Evolutionary conservation across 768 basidiomycete genomes (phyloP), one percentile per base, ranked within the genome.

Genomic region (Artomyces pyxidatus): DNA sequence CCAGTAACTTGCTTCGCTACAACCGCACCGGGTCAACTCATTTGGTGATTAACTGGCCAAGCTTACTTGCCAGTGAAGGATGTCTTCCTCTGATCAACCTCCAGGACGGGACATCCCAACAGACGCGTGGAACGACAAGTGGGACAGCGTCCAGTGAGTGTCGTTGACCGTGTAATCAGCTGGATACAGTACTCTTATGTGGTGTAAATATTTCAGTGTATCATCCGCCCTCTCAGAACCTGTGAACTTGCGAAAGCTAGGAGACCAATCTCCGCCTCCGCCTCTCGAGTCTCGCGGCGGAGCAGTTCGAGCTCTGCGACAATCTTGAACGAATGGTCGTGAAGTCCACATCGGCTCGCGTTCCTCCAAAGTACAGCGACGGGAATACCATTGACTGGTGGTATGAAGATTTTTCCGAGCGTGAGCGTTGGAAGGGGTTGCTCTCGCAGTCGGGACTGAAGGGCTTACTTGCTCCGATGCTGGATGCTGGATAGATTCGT

Each of bases 331-430:
- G 45, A 51, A 23, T 58, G 57, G 57, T 42, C 56, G 8, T 46
- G 45, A 42, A 57, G 44, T 16, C 42, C 51, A 10, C 51, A 50
- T 49, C 41, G 47, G 8, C 55, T 29, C 48, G 55, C 26, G 40
- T 50, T 37, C 51, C 42, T 28, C 55, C 49, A 7, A 28, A 39
- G 19, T 83, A 85, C 58, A 61, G 68, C 48, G 81, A 85, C 41
- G 80, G 81, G 27, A 72, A 70, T 57, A 77, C 78, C 1, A 83
- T 85, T 48, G 80, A 85, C 66, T 84, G 82, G 81, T 68, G 80
- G 45, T 76, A 76, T 40, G 82, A 84, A 65, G 80, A 83, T 52
- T 73, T 75, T 14, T 65, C 72, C 2, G 82, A 84, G 63, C 76
- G 82, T 42, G 74, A 78, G 54, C 69, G 79, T 51, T 71, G 70